Conservation (phyloP, 23 red algal genomes). For the Rhodosorus marinus region DNA sequence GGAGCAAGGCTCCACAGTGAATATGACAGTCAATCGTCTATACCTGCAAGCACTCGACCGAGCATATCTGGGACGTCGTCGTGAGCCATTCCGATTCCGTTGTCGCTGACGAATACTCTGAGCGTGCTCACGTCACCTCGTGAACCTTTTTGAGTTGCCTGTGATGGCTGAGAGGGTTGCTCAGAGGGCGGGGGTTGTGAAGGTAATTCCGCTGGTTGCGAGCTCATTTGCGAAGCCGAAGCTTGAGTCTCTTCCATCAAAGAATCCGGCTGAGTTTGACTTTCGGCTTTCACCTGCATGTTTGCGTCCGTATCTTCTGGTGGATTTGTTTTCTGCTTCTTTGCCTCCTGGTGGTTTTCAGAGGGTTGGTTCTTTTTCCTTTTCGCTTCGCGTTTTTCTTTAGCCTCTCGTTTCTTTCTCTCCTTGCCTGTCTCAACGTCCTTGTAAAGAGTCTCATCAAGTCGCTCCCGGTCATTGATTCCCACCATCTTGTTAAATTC, state of each 20-base stretch:
- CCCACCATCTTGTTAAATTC: conserved; percentile 23
- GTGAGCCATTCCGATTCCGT: conserved; percentile 72
- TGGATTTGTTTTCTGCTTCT: too few relatives aligned
- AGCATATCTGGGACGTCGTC: conserved; percentile 71
- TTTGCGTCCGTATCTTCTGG: too few relatives aligned
- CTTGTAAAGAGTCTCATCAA: conserved; percentile 50
- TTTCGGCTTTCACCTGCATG: neutral
- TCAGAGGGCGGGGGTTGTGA: neutral
- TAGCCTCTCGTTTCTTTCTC: conserved; percentile 8
- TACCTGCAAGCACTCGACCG: conserved; percentile 54
- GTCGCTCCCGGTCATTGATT: conserved; percentile 3
- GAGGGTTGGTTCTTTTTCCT: neutral
- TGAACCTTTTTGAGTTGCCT: conserved; percentile 3
- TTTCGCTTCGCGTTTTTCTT: conserved; percentile 8
- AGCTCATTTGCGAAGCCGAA: conserved; percentile 1
- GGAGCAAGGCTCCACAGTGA: too few relatives aligned
- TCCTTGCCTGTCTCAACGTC: conserved; percentile 35
- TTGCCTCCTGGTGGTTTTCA: neutral
- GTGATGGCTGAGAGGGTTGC: neutral
- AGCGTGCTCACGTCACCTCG: conserved; percentile 9
- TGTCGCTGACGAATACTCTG: conserved; percentile 51
- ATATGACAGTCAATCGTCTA: too few relatives aligned
- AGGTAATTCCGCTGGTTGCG: neutral
- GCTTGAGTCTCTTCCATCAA: neutral
- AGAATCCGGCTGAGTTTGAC: neutral